Evolutionary conservation across 352 stramenopile genomes (phyloP), one percentile per base, ranked within the genome.

Genomic region (Globisporangium ultimum): DNA sequence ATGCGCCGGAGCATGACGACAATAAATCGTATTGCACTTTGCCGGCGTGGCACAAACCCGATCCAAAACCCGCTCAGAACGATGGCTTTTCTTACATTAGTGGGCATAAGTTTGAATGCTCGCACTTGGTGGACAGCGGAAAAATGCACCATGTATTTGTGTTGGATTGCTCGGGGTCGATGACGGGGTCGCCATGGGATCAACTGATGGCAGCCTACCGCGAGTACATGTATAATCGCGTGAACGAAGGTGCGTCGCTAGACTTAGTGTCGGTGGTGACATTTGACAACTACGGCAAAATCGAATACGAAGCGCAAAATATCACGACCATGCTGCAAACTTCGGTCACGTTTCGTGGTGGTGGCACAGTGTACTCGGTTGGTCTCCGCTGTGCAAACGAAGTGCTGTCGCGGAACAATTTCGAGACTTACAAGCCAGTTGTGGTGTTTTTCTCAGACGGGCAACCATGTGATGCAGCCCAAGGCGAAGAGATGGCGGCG

Each of bases 361-460:
- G 76, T 2, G 79, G 80, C 2, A 91, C 85, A 2, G 76, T 63
- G 22, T 91, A 78, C 56, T 53, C 66, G n/a, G 60, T 61, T 1
- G 85, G 79, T 3, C 62, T 94, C 28, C 75, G 78, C 0, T 32
- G 64, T 28, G 80, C 83, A 1, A 88, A 72, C 20, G 81, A 91
- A 28, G 72, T 95, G 28, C 57, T 95, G 12, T 95, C 85, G 8
- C 74, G 85, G 52, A 70, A 78, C 22, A 68, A 76, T 18, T 84
- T 87, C 48, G 71, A 80, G 15, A 52, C 40, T 13, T 90, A 87
- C 68, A 80, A 84, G 59, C 83, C 85, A 9, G 72, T 81, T 3
- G 18, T 95, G 2, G 66, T 95, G 15, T 92, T 95, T 48, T 93
- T 95, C 56, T 89, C 81, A 13, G 82, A 94, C 47, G 85, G 82